Evolutionary conservation across 768 basidiomycete species (phyloP), one percentile per base, ranked within the genome.

Genomic region (Pisolithus marmoratus): DNA sequence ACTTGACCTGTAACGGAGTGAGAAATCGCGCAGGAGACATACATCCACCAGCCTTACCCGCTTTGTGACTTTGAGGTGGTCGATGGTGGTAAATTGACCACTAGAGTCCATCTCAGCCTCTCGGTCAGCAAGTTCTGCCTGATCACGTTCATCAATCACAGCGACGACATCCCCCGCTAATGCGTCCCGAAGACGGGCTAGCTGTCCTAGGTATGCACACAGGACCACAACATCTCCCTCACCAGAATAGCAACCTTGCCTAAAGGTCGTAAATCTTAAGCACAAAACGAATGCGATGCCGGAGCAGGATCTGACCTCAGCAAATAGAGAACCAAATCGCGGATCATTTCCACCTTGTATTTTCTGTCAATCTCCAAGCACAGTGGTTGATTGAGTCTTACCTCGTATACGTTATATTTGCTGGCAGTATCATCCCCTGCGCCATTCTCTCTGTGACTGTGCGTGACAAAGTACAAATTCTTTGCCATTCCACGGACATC

Each of bases 371-470:
- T 60, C 56, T 3, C 56, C 56, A 24, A 9, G 12, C 34, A 22
- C 0, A 38, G 5, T 38, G 34, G 2, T 17, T 1, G 1, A 44
- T 2, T 0, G 11, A 37, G 78, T 78, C 74, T 86, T 82, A 83
- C 87, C 76, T 91, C 89, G 49, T 79, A 85, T 3, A 60, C 67
- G 60, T 90, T 90, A 61, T 71, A 80, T 55, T 84, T 89, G 48
- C 82, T 84, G 0, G 73, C 73, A 0, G 81, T 79, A n/a, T 88
- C 84, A 6, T 84, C 82, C 8, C 57, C 68, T 1, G 77, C 78
- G 4, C 74, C 79, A 29, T 79, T 80, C 63, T 91, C 89, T 43
- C 61, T 65, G 58, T 88, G 74, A 4, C 62, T 66, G 54, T 90
- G 88, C 8, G 76, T 74, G 48, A 88, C 58, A 67, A 90, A 90